Conservation (phyloP, 2,329 filamentous ascomycete species). For the Fonsecaea pugnacius region DNA sequence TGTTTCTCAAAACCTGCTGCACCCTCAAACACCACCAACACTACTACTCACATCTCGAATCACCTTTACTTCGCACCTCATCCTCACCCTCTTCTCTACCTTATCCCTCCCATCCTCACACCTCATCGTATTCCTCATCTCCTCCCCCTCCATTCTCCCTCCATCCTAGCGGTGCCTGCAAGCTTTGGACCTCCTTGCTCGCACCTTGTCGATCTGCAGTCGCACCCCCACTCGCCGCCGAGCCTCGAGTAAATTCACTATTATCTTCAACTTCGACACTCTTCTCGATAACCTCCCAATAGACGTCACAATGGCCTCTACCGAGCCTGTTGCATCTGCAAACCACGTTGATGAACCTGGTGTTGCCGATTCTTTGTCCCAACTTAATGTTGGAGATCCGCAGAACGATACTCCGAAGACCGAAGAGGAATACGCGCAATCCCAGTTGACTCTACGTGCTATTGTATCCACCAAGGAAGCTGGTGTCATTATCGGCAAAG, state of each 20-base stretch:
- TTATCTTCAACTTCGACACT: conserved; percentile 37
- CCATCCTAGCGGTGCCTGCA: conserved; percentile 19
- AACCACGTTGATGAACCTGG: conserved; percentile 64
- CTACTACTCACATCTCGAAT: conserved; percentile 2
- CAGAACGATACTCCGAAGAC: conserved; percentile 81
- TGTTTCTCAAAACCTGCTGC: conserved; percentile 29
- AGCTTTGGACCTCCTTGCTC: conserved; percentile 2
- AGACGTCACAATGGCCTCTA: conserved; percentile 60
- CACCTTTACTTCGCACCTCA: conserved; percentile 23
- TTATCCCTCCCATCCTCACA: conserved; percentile 31
- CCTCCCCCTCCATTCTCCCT: conserved; percentile 32
- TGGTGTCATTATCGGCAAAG: conserved; percentile 98
- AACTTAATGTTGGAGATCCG: conserved; percentile 67
- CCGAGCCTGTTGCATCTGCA: conserved; percentile 59
- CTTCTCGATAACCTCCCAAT: background rate
- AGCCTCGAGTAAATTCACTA: conserved; percentile 35
- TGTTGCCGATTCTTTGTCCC: conserved; percentile 65
- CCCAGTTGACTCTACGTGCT: conserved; percentile 90
- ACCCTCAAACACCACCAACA: conserved; percentile 21
- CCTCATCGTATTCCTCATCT: conserved; percentile 34
- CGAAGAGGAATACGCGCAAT: conserved; percentile 93
- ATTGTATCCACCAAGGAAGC: conserved; percentile 99
- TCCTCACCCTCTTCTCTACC: conserved; percentile 23
- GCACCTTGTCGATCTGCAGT: background rate
- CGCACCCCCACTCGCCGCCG: conserved; percentile 32